These are phyloP conservation scores for Erodium maritimum DNA, from an alignment of 345 rosid genomes.

Conservation along the genomic window DNA sequence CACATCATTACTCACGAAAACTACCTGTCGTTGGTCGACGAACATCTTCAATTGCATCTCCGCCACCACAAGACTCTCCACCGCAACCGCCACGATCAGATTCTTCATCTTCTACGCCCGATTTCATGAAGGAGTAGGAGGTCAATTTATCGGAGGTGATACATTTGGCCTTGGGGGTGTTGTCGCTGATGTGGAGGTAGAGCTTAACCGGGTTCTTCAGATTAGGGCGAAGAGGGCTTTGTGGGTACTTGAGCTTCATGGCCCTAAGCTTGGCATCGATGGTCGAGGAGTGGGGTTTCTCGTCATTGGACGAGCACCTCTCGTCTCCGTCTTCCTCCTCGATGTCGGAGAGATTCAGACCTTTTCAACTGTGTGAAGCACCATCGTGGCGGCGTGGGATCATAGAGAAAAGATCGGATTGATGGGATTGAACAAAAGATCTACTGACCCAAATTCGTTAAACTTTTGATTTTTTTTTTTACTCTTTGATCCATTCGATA, in stretches of 20 bases:
- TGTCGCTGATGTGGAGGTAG: constrained; percentile 70
- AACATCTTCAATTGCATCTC: constrained; percentile 84
- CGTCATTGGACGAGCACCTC: constrained; percentile 24
- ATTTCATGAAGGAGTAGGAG: constrained; percentile 38
- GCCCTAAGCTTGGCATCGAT: constrained; percentile 47
- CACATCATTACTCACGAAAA: constrained; percentile 51
- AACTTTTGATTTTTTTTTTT: too few relatives aligned
- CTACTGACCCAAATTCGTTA: too few relatives aligned
- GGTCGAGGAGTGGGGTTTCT: constrained; percentile 10
- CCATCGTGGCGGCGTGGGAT: constrained; percentile 24
- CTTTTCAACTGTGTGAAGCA: constrained; percentile 64
- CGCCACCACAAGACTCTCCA: constrained; percentile 37
- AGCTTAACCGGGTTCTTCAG: constrained; percentile 57
- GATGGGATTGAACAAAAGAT: too few relatives aligned
- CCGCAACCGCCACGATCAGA: constrained; percentile 12
- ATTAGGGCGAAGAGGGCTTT: constrained; percentile 14
- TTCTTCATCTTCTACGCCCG: constrained; percentile 28
- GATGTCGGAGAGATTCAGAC: constrained; percentile 37
- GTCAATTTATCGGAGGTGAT: constrained; percentile 44
- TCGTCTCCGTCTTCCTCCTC: constrained; percentile 32
- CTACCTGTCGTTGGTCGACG: constrained; percentile 66
- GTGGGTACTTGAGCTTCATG: constrained; percentile 43
- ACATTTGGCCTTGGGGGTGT: constrained; percentile 82
- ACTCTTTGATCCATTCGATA: too few relatives aligned
- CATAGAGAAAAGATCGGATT: neutral